Percentiles rank a stretch among this genome's conserved stretches.
Conservation (phyloP, 73 alveolate genomes). For the Uronychia setigera region DNA sequence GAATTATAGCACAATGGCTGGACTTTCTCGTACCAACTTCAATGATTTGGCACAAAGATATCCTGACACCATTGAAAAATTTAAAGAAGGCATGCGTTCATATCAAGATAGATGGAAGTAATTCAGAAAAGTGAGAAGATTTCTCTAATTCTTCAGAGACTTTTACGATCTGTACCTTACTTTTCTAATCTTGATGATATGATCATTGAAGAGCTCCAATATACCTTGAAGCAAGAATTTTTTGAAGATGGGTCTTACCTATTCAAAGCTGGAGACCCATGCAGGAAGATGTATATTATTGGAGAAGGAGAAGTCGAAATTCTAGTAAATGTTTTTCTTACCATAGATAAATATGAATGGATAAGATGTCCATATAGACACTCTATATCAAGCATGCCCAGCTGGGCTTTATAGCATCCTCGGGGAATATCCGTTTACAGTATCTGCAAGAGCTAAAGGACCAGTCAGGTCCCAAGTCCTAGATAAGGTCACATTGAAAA, state of each 20-base stretch:
- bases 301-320: conserved; percentile 30
- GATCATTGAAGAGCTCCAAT: conserved; percentile 5
- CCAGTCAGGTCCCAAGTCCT: background rate
- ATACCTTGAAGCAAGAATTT: background rate
- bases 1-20: conserved; percentile 74
- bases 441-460: conserved; percentile 22
- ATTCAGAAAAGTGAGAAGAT: background rate
- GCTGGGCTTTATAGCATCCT: conserved; percentile 32
- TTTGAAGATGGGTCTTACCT: conserved; percentile 3
- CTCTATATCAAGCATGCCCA: conserved; percentile 16
- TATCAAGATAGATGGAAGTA: conserved; percentile 45
- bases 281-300: conserved; percentile 11
- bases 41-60: conserved; percentile 40
- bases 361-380: conserved; percentile 21
- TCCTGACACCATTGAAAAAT: conserved; percentile 27
- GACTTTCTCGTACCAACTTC: conserved; percentile 17
- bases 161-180: background rate
- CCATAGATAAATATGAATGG: background rate
- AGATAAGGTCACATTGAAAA: background rate
- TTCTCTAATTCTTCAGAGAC: background rate
- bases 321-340: background rate
- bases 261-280: conserved; percentile 7
- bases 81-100: conserved; percentile 22
- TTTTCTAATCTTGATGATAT: background rate
- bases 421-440: conserved; percentile 20